phyloP scores from a whole-genome alignment of 2,329 filamentous ascomycete species.

The Blastomyces parvus region DNA sequence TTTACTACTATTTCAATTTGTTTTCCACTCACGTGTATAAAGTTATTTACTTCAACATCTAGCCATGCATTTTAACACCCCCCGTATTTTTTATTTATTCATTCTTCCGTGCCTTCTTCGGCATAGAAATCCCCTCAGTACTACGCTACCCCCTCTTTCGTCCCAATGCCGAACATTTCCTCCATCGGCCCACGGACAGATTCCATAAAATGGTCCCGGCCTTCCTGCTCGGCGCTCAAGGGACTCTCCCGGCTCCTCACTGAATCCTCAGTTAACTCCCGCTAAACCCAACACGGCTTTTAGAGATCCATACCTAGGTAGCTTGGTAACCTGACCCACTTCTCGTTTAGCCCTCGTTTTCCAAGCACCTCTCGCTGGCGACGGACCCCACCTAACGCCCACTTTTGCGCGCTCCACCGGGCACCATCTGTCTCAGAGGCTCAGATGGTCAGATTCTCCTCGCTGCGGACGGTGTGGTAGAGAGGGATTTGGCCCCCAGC shows the following conservation, averaged over 20 bases:
- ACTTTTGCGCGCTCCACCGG: not conserved
- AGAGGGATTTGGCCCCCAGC: not conserved
- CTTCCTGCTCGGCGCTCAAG: not conserved
- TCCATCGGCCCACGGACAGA: not conserved
- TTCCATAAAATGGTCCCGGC: not conserved
- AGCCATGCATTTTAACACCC: not conserved
- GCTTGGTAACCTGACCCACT: not conserved
- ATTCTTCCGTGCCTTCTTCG: not conserved
- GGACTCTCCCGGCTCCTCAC: not conserved
- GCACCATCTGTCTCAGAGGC: not conserved
- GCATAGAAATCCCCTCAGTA: not conserved
- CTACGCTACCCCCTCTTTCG: not conserved
- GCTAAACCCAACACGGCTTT: not conserved
- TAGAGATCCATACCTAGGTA: not conserved
- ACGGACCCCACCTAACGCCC: not conserved
- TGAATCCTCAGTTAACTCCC: not conserved
- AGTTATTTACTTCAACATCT: not conserved
- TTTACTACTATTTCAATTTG: not conserved
- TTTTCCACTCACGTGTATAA: not conserved
- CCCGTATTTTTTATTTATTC: not conserved
- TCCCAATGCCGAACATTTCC: not conserved
- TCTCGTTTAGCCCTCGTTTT: not conserved
- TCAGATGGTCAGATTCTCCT: not conserved
- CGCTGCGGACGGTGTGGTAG: not conserved
- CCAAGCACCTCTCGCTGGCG: not conserved